Evolutionary conservation across 2,329 filamentous ascomycete genomes (phyloP), one percentile per base, ranked within the genome.

Genomic region (Colletotrichum abscissum): DNA sequence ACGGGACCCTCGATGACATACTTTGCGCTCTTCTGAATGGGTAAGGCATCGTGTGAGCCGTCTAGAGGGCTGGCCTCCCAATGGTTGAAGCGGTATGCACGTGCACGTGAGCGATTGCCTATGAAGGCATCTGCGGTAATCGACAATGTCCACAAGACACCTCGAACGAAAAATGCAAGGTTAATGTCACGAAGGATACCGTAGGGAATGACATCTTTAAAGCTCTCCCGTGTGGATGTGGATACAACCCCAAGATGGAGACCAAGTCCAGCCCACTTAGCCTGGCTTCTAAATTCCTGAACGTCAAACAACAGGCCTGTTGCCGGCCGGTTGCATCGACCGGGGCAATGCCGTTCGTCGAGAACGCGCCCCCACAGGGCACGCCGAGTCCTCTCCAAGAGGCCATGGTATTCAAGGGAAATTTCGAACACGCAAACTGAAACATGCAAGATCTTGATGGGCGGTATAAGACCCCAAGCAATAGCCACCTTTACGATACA

Each of bases 191-290:
- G 4, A 33, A n/a, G 11, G 55, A 58, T 3, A 19, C 22, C 11
- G 54, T 59, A 59, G 60, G 59, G 59, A 49, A 55, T 28, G n/a
- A 24, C 22, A 54, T 42, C 54, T 73, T 73, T 70, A 73, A 64
- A 26, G 42, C 38, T 42, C 42, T 33, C 46, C 14, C 42, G 19
- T 42, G 52, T 12, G 16, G 19, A 64, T 38, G 66, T 70, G 59
- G 66, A 56, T 35, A 49, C 52, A 49, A 69, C 66, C 58, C 66
- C 59, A 46, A 55, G 33, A 64, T 46, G 55, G 63, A 46, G 67
- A 60, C 26, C 30, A 35, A 38, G 49, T 42, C n/a, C 38, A 22
- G 16, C 38, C 42, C 42, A 52, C 42, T 46, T 24, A 16, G 11
- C 24, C 56, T 46, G 8, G 3, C 33, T 26, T 24, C 26, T 28